These are phyloP conservation scores for Citrus maxima DNA, from an alignment of 345 rosid genomes.

Conservation along the genomic window DNA sequence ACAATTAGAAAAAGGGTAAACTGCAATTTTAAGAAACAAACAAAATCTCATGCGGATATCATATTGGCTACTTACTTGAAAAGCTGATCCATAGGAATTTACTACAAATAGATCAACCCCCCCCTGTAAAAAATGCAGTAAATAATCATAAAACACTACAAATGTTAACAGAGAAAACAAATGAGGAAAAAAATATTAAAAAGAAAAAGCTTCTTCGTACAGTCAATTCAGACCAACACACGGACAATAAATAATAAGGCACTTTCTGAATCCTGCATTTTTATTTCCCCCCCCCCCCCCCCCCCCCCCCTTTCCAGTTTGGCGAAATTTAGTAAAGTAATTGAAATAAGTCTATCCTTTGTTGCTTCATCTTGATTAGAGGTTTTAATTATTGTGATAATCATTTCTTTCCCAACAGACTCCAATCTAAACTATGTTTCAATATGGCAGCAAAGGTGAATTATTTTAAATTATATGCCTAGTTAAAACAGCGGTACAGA, in stretches of 20 bases:
- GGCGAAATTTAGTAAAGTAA: not conserved
- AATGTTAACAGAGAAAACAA: not conserved
- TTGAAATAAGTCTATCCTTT: not conserved
- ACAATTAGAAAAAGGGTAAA: not conserved
- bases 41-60: slow-evolving; percentile 1
- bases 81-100: slow-evolving; percentile 87
- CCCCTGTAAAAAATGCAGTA: slow-evolving; percentile 50
- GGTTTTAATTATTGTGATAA: not conserved
- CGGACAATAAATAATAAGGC: not conserved
- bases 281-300: fast-evolving
- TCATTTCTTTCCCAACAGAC: not conserved
- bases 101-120: slow-evolving; percentile 84
- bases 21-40: not conserved
- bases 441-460: not conserved
- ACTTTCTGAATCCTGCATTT: not conserved
- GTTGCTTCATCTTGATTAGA: not conserved
- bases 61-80: slow-evolving; percentile 55
- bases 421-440: not conserved
- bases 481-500: not conserved
- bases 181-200: not conserved
- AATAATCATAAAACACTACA: slow-evolving; percentile 11
- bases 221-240: not conserved
- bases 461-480: not conserved
- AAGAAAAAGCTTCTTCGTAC: not conserved
- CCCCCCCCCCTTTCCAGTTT: not conserved